These are phyloP conservation scores for Alternaria conjuncta DNA, from an alignment of 2,329 filamentous ascomycete species.

Conservation along the genomic window DNA sequence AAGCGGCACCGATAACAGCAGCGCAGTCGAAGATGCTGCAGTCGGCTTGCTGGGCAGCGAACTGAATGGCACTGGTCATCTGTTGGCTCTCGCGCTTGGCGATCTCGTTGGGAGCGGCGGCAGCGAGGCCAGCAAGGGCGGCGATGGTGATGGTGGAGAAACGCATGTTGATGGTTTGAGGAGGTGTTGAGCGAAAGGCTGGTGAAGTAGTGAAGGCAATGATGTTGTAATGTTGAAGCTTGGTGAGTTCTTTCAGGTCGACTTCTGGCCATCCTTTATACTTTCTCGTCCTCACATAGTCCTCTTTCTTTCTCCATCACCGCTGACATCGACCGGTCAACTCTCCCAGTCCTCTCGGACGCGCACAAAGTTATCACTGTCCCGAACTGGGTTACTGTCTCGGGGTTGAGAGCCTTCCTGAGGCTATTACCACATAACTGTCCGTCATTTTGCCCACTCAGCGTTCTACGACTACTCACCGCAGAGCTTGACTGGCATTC, in stretches of 20 bases:
- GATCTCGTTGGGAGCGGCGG: conserved; percentile 11
- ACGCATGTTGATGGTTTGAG: conserved; percentile 7
- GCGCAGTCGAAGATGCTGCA: conserved; percentile 14
- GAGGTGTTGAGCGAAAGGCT: neutral
- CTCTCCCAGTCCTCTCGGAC: neutral
- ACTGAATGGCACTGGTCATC: conserved; percentile 9
- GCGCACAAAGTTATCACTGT: neutral
- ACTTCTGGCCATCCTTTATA: conserved; percentile 5
- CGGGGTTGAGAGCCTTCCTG: neutral
- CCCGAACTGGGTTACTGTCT: neutral
- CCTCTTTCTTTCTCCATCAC: neutral
- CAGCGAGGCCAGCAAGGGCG: conserved; percentile 9
- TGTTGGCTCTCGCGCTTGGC: conserved; percentile 8
- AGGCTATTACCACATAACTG: neutral
- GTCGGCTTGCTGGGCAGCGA: conserved; percentile 9
- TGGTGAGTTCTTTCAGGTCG: neutral
- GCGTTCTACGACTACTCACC: neutral
- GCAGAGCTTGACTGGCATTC: neutral
- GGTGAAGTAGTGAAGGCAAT: neutral
- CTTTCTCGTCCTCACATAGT: neutral
- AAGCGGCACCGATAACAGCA: conserved; percentile 4
- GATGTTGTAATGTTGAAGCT: conserved; percentile 5
- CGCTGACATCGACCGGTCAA: neutral
- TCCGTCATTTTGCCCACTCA: neutral
- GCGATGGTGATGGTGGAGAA: conserved; percentile 14